These are phyloP conservation scores for Pythium dissimile DNA, from an alignment of 352 stramenopile species.

Conservation along the genomic window DNA sequence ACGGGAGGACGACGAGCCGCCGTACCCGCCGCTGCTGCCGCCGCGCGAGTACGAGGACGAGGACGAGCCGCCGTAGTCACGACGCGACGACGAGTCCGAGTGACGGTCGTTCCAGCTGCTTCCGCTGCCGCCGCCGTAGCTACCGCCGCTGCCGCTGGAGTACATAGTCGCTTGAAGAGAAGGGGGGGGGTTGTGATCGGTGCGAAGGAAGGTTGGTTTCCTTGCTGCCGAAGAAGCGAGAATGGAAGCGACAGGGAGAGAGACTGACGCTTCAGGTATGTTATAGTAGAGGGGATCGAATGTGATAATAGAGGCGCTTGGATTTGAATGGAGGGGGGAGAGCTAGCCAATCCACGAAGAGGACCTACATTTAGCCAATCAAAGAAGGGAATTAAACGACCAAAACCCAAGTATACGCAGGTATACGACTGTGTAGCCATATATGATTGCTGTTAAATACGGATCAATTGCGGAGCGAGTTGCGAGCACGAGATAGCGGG, in stretches of 20 bases:
- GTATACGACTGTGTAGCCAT: slow-evolving; percentile 19
- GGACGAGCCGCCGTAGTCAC: slow-evolving; percentile 20
- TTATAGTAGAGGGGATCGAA: slow-evolving; percentile 2
- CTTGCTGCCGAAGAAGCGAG: background rate
- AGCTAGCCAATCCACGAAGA: slow-evolving; percentile 6
- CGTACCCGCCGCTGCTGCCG: slow-evolving; percentile 38
- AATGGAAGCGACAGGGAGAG: background rate
- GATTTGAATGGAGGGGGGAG: slow-evolving; percentile 14
- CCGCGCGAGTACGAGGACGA: slow-evolving; percentile 36
- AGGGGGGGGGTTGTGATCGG: background rate
- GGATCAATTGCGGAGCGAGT: background rate
- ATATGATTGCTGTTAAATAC: slow-evolving; percentile 17
- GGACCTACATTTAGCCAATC: background rate
- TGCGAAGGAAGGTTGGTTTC: slow-evolving; percentile 8
- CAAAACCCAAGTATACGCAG: slow-evolving; percentile 4
- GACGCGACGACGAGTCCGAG: slow-evolving; percentile 72
- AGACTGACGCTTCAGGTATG: slow-evolving; percentile 17
- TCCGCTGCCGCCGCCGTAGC: slow-evolving; percentile 23
- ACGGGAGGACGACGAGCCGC: slow-evolving; percentile 29
- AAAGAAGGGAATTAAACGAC: background rate
- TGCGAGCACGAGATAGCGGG: background rate
- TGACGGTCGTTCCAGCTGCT: slow-evolving; percentile 63
- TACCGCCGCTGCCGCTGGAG: slow-evolving; percentile 31
- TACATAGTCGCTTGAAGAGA: slow-evolving; percentile 31
- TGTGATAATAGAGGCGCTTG: slow-evolving; percentile 1